Evolutionary conservation across 306 rosid genomes (phyloP), one percentile per base, ranked within the genome.

Genomic region (Casuarina cunninghamiana): DNA sequence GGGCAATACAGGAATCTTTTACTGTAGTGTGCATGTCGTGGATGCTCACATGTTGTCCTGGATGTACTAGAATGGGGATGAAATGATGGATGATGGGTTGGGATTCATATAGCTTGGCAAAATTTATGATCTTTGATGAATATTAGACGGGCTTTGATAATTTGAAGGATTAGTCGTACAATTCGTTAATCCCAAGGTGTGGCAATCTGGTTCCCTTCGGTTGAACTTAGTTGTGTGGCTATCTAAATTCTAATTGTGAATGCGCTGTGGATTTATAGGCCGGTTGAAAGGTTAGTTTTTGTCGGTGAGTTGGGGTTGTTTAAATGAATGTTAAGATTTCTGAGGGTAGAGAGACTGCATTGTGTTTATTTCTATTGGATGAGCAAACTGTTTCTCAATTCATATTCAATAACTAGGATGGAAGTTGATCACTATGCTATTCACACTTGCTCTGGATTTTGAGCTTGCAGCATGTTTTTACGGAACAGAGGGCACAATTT

Each of bases 71-170:
- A 5, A 5, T 6, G 35, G n/a, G 50, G 69, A 66, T 17, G 38
- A 37, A 21, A 26, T 61, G 19, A 0, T 63, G 51, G 65, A 5
- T 54, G 72, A 63, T 76, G 3, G 65, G 55, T 12, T 16, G 21
- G 2, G 15, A 51, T 72, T 66, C 0, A 51, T 4, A 16, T 55
- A 48, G 53, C 50, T 71, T 46, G 41, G 4, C 16, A 53, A 5
- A 69, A 43, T 1, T 76, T 10, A 49, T 57, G 43, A 51, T 48
- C 48, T 82, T 6, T 46, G 66, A 39, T 75, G 53, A 32, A 72
- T n/a, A 51, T 67, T 51, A 6, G 48, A 2, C 51, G 63, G 37
- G 3, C 41, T 72, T 41, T 35, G 4, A 49, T 10, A 44, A 19
- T 62, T 49, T 0, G n/a, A 45, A 26, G 39, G 39, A 32, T 50